Percentiles rank a stretch among this genome's conserved stretches.
Evolutionary conservation across 768 basidiomycete species (phyloP).

Genomic region (Russula lepida): DNA sequence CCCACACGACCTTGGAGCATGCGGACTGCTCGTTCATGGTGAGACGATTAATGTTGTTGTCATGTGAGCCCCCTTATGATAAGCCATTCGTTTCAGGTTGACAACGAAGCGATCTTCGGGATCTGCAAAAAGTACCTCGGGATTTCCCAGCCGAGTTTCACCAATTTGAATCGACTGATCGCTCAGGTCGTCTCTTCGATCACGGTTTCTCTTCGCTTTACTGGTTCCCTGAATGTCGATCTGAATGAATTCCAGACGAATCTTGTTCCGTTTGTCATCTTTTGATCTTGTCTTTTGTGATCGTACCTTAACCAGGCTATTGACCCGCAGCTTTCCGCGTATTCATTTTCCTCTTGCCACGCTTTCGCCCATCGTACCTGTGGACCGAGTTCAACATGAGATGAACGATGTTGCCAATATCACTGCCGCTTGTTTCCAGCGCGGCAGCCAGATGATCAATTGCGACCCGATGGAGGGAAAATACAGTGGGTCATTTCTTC

Average conservation of each 20-base stretch:
- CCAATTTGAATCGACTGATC: conserved; percentile 57
- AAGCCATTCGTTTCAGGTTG: conserved; percentile 26
- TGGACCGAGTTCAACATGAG: conserved; percentile 55
- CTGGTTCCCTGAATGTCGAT: conserved; percentile 58
- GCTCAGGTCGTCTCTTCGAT: conserved; percentile 50
- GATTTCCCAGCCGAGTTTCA: conserved; percentile 49
- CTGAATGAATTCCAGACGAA: conserved; percentile 31
- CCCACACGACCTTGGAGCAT: conserved; percentile 98
- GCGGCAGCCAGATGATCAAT: conserved; percentile 51
- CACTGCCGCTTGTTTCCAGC: conserved; percentile 6
- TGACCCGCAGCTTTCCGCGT: conserved; percentile 39
- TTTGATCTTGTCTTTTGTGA: conserved; percentile 14
- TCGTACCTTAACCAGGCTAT: background rate
- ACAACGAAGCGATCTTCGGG: conserved; percentile 64
- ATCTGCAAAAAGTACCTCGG: conserved; percentile 51
- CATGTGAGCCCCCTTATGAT: conserved; percentile 55
- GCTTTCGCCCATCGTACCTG: conserved; percentile 56
- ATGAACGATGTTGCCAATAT: conserved; percentile 48
- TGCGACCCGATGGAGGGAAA: conserved; percentile 74
- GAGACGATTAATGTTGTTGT: conserved; percentile 76
- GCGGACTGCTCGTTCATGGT: conserved; percentile 47
- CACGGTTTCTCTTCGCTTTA: conserved; percentile 47
- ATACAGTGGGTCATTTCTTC: conserved; percentile 43
- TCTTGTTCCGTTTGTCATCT: conserved; percentile 41
- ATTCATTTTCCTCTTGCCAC: conserved; percentile 64